Evolutionary conservation across 2,329 filamentous ascomycete genomes (phyloP), one percentile per base, ranked within the genome.

Genomic region (Rasamsonia emersonii): DNA sequence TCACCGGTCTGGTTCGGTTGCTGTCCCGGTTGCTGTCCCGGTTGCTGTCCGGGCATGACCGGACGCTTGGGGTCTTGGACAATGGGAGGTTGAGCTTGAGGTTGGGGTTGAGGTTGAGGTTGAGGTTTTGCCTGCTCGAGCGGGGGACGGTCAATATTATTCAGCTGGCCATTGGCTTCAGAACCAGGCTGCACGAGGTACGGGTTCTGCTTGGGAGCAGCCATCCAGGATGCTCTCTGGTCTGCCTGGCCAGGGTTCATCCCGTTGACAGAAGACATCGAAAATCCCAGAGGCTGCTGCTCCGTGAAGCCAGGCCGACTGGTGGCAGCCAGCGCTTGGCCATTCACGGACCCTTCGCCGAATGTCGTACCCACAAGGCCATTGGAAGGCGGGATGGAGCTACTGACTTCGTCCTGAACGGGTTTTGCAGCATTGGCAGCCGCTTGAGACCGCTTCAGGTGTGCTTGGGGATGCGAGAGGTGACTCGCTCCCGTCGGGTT

Each of bases 401-500:
- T 62, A 58, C 56, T 60, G 51, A 62, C 62, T 60, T 59, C 59
- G 56, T 59, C 59, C 55, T 61, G 56, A 45, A 58, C 44, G 41
- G 55, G 49, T 43, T 64, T 64, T 14, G 50, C 53, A 38, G 59
- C 47, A 46, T 61, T 58, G 18, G 54, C 57, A 38, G 59, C 61
- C 35, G 61, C 61, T 50, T 65, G 66, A 50, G 61, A 59, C 65
- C 86, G 88, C 69, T 86, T 89, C 53, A 91, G 72, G 62, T 93
- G 85, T 43, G 84, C 82, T 61, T 89, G 83, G 20, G 86, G 85
- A 63, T 95, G 86, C 47, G 88, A 93, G 61, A 98, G 64, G 66
- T 98, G 91, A 54, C 84, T 94, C 42, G 86, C 86, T 48, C 88
- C 88, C 10, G 86, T 94, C 33, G 91, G 89, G 64, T 96, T 96